Evolutionary conservation across 1,284 basidiomycete genomes (phyloP).

Genomic region (Trichosporon coremiiforme): DNA sequence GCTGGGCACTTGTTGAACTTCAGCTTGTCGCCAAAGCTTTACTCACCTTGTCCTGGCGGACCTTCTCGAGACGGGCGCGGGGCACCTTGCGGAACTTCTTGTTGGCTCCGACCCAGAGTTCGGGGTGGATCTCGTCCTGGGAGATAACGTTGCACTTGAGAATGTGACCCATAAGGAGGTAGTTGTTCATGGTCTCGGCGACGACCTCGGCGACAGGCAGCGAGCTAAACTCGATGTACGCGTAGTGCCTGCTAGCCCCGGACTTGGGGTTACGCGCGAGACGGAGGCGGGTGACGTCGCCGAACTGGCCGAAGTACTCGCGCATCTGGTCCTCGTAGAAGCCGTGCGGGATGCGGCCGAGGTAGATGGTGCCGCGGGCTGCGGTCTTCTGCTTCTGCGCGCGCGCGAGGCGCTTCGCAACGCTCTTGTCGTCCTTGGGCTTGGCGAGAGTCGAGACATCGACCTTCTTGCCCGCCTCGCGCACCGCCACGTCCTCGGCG

Average conservation of each 20-base stretch:
- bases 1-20: background rate
- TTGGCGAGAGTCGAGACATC: conserved; percentile 65
- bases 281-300: conserved; percentile 82
- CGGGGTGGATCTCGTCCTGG: conserved; percentile 83
- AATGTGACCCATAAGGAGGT: conserved; percentile 90
- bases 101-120: conserved; percentile 96
- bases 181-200: conserved; percentile 99
- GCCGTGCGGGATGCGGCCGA: conserved; percentile 91
- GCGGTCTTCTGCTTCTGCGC: conserved; percentile 69
- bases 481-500: conserved; percentile 61
- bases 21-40: too few relatives aligned
- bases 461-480: conserved; percentile 55
- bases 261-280: conserved; percentile 96
- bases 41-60: conserved; percentile 77
- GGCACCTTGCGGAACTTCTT: conserved; percentile 83
- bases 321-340: conserved; percentile 96
- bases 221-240: conserved; percentile 92
- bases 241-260: conserved; percentile 94
- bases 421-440: conserved; percentile 78
- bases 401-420: conserved; percentile 77
- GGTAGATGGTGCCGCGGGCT: conserved; percentile 82
- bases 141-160: conserved; percentile 82
- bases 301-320: conserved; percentile 93
- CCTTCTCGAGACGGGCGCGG: conserved; percentile 68
- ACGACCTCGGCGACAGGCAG: conserved; percentile 90